Conservation (phyloP, 129 eudicot genomes). For the Flaveria brownii region DNA sequence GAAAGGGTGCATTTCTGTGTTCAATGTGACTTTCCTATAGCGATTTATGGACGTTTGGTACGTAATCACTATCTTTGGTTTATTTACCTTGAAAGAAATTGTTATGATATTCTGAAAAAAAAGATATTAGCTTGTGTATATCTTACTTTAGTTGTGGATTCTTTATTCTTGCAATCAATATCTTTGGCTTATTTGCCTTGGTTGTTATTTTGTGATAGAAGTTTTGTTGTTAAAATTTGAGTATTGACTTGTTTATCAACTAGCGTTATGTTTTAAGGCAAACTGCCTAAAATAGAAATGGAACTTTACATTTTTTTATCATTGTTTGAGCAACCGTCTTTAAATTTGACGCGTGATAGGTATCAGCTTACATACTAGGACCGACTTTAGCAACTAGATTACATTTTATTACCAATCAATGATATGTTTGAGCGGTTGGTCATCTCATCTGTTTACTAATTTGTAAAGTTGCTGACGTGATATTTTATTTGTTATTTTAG, state of each 20-base stretch:
- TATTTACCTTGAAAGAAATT: neutral
- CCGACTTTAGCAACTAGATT: neutral
- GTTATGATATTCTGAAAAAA: neutral
- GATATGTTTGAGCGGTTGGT: neutral
- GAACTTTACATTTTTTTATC: neutral
- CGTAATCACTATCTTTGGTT: slow-evolving; percentile 9
- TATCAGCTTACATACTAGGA: neutral
- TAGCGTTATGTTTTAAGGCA: neutral
- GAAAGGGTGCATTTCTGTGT: slow-evolving; percentile 92
- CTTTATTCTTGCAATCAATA: neutral
- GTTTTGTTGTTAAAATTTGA: neutral
- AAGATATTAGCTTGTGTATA: neutral
- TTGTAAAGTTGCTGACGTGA: neutral
- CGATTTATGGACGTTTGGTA: slow-evolving; percentile 93
- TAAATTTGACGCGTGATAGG: neutral
- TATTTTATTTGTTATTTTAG: neutral
- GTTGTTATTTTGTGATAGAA: slow-evolving; percentile 9
- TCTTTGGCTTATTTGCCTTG: neutral
- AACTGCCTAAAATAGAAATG: neutral
- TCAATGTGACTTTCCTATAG: slow-evolving; percentile 85
- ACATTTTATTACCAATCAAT: neutral
- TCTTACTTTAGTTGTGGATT: neutral
- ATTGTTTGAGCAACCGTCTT: neutral
- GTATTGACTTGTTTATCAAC: slow-evolving; percentile 4
- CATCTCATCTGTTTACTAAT: neutral